phyloP scores from a whole-genome alignment of 805 yeast genomes.

The Metschnikowia orientalis region DNA sequence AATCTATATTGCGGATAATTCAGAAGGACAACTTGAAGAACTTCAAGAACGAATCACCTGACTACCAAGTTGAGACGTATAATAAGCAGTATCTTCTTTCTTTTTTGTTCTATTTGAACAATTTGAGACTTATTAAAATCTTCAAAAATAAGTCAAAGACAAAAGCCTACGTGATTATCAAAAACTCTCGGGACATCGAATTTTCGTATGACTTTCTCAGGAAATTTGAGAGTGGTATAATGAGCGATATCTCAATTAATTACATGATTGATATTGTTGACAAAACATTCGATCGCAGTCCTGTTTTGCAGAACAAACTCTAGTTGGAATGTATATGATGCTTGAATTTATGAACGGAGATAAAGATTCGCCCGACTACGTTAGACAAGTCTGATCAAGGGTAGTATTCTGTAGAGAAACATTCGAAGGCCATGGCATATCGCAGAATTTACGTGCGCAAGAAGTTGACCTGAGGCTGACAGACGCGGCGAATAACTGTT shows the following conservation, averaged over 20 bases:
- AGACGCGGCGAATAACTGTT: too few relatives aligned
- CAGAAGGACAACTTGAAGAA: slow-evolving; percentile 16
- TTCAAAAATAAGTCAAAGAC: slow-evolving; percentile 41
- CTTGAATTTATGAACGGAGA: too few relatives aligned
- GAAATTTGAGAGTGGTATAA: slow-evolving; percentile 14
- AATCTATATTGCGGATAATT: slow-evolving; percentile 14
- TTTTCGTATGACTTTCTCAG: slow-evolving; percentile 23
- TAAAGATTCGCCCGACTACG: too few relatives aligned
- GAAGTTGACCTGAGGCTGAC: too few relatives aligned
- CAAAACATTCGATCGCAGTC: slow-evolving; percentile 20
- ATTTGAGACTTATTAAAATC: slow-evolving; percentile 31
- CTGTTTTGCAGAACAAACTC: slow-evolving; percentile 2
- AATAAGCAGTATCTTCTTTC: slow-evolving; percentile 41
- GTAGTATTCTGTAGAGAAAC: too few relatives aligned
- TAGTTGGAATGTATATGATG: too few relatives aligned
- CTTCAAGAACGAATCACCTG: slow-evolving; percentile 14
- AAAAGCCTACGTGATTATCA: slow-evolving; percentile 34
- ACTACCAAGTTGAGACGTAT: slow-evolving; percentile 28
- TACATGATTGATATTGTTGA: slow-evolving; percentile 35
- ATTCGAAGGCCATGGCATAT: too few relatives aligned
- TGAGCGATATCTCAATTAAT: slow-evolving; percentile 21
- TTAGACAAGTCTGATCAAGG: too few relatives aligned
- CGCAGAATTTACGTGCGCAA: too few relatives aligned
- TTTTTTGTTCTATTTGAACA: slow-evolving; percentile 35
- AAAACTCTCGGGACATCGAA: slow-evolving; percentile 26